Evolutionary conservation across 2,329 filamentous ascomycete species (phyloP), one percentile per base, ranked within the genome.

Genomic region (Dothistroma septosporum): DNA sequence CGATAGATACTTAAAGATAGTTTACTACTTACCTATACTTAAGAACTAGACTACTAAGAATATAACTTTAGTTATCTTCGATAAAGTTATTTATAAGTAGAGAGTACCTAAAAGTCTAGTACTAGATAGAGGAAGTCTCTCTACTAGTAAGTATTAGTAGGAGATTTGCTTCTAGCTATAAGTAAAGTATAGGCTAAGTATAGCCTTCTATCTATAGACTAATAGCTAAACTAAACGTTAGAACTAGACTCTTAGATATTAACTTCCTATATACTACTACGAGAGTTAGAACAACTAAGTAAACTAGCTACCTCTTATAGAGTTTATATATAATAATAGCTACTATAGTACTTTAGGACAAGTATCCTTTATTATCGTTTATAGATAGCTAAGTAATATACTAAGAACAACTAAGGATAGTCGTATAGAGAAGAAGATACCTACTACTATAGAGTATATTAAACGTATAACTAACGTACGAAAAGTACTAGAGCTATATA

Each of bases 1-100:
- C 9, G 58, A 69, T 47, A 16, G 65, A 24, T 63, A 69, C 9
- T 66, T 62, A 8, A 73, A 73, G 50, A 66, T 63, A 59, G 56
- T 56, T 0, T 44, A 63, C 49, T 65, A 61, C 33, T 54, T 67
- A 33, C 49, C 55, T 32, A 33, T 63, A 33, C 22, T 52, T 22
- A 55, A 32, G 19, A 57, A 35, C 53, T 32, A 57, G 14, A 21
- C 56, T 37, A 31, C n/a, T 28, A 19, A 57, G 19, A 57, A 53
- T 47, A 37, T 61, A 14, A 59, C 59, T 0, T n/a, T n/a, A n/a
- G 28, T 62, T 7, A 24, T 56, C 4, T 67, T 72, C 57, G 22
- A 64, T 11, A 31, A 55, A 2, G 37, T 66, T 7, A 35, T 67
- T 10, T 60, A 49, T 41, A 53, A 59, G 48, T 44, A 53, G 2